Percentiles rank a stretch among this genome's conserved stretches.
Conservation (phyloP, 2,329 filamentous ascomycete genomes). For the Pseudogymnoascus sp. region DNA sequence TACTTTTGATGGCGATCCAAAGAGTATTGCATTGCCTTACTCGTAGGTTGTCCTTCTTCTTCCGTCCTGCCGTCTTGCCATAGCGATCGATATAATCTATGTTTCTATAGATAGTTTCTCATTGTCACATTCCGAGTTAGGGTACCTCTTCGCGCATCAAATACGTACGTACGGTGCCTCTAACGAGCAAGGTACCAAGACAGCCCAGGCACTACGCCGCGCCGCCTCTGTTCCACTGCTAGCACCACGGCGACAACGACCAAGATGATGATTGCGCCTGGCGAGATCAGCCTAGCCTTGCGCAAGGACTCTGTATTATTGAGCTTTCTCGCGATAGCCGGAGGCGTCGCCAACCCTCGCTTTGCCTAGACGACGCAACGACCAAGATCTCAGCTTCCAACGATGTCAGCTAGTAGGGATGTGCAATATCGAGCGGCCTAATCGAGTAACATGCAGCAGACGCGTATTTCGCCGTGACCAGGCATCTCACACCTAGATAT, state of each 20-base stretch:
- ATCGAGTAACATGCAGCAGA: conserved; percentile 8
- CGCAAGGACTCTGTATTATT: neutral
- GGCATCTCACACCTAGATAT: neutral
- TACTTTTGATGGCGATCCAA: neutral
- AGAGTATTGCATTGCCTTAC: neutral
- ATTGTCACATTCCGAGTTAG: neutral
- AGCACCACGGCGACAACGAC: neutral
- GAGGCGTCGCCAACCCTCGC: neutral
- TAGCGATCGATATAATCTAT: neutral
- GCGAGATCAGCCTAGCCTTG: conserved; percentile 3
- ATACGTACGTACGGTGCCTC: neutral
- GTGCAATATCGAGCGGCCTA: neutral
- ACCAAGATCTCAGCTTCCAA: neutral
- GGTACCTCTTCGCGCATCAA: neutral
- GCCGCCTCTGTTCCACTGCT: neutral
- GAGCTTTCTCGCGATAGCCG: conserved; percentile 5
- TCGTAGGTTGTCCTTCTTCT: neutral
- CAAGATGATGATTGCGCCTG: conserved; percentile 1
- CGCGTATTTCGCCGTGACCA: conserved; percentile 4
- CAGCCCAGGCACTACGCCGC: neutral
- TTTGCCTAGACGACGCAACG: neutral
- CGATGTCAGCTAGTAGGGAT: conserved; percentile 1
- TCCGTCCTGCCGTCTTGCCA: neutral
- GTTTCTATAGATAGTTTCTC: conserved; percentile 3
- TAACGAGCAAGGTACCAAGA: neutral